Conservation (phyloP, 2,329 filamentous ascomycete genomes). For the Epichloe typhina region DNA sequence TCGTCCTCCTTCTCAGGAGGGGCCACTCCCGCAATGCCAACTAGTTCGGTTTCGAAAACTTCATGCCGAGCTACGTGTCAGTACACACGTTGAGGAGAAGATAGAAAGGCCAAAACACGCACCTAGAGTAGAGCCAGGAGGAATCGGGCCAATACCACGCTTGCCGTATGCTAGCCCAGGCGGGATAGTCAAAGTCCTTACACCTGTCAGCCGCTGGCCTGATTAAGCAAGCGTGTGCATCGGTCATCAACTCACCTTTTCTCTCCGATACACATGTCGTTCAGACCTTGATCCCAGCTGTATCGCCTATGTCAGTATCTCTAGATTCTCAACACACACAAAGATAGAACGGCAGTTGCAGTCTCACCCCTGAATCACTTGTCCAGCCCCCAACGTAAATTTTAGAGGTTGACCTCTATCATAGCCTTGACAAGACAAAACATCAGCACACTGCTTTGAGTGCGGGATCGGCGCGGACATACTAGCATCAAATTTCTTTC, state of each 20-base stretch:
- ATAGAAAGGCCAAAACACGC: slow-evolving; percentile 16
- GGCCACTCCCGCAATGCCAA: slow-evolving; percentile 65
- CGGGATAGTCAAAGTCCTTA: slow-evolving; percentile 73
- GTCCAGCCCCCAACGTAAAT: slow-evolving; percentile 67
- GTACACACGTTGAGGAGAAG: slow-evolving; percentile 1
- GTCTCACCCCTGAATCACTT: slow-evolving; percentile 76
- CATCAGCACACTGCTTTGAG: not conserved
- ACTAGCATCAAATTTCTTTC: slow-evolving; percentile 72
- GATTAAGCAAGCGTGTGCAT: not conserved
- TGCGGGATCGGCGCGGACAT: slow-evolving; percentile 9
- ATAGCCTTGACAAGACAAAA: slow-evolving; percentile 36
- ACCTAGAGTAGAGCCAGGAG: slow-evolving; percentile 65
- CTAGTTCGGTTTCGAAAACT: slow-evolving; percentile 87
- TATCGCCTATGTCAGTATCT: slow-evolving; percentile 7
- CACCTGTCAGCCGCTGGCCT: slow-evolving; percentile 3
- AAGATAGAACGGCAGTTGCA: not conserved
- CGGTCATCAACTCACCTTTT: slow-evolving; percentile 41
- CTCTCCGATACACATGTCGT: slow-evolving; percentile 94
- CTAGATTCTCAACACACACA: not conserved
- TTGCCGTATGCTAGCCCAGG: slow-evolving; percentile 74
- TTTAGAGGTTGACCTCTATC: slow-evolving; percentile 61
- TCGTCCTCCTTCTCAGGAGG: not conserved
- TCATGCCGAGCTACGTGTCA: slow-evolving; percentile 8
- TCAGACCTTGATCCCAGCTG: slow-evolving; percentile 79
- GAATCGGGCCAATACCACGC: slow-evolving; percentile 67